phyloP scores from a whole-genome alignment of 257 asterid genomes.

The Capsicum baccatum region DNA sequence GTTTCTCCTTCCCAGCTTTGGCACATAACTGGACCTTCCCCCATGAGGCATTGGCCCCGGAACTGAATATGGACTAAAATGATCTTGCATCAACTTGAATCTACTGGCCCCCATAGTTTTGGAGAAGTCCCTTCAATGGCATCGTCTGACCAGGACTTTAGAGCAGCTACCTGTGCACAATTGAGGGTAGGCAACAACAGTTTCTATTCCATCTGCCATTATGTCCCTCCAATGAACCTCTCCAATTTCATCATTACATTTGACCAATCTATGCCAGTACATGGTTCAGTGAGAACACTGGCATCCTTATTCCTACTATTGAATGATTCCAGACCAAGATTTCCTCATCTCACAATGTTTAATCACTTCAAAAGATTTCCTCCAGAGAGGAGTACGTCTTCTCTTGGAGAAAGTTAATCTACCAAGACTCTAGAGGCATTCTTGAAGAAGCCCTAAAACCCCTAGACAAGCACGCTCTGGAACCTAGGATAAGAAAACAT shows the following conservation, averaged over 20 bases:
- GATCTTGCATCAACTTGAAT: not conserved
- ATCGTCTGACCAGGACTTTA: not conserved
- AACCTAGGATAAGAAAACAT: not conserved
- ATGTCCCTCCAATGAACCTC: not conserved
- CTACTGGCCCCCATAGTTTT: conserved; percentile 6
- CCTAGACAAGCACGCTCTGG: not conserved
- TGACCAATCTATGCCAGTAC: not conserved
- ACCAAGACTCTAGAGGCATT: not conserved
- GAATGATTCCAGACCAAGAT: not conserved
- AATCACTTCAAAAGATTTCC: conserved; percentile 3
- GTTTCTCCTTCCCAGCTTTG: not conserved
- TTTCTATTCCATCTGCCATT: conserved; percentile 5
- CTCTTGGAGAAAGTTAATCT: conserved; percentile 7
- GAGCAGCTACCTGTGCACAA: not conserved
- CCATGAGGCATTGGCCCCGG: not conserved
- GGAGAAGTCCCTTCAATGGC: not conserved
- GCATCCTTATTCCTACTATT: not conserved
- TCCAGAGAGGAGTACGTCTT: not conserved
- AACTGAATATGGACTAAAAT: not conserved
- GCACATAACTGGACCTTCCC: not conserved
- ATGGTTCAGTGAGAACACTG: not conserved
- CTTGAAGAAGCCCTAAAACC: conserved; percentile 1
- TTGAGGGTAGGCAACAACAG: not conserved
- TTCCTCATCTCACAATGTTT: not conserved
- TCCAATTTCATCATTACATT: not conserved